Percentiles rank a stretch among this genome's conserved stretches.
phyloP scores from a whole-genome alignment of 2,329 filamentous ascomycete genomes.

The Emydomyces testavorans region DNA sequence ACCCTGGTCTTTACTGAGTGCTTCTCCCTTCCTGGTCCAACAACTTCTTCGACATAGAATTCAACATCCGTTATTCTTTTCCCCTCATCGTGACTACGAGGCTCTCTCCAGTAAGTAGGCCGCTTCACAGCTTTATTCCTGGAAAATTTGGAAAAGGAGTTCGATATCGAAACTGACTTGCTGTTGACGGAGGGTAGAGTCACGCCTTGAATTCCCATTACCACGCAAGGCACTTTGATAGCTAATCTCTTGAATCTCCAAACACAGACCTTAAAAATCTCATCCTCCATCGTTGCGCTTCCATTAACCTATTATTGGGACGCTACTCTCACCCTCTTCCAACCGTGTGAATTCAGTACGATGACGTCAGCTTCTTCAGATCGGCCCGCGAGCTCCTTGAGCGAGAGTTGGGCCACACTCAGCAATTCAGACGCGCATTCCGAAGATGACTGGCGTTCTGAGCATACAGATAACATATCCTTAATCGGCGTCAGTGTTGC shows the following conservation, averaged over 20 bases:
- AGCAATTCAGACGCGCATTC: slow-evolving; percentile 35
- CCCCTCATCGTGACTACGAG: too few species aligned
- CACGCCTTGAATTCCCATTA: too few species aligned
- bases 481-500: slow-evolving; percentile 33
- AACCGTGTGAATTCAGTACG: background rate
- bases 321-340: background rate
- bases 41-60: too few species aligned
- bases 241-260: background rate
- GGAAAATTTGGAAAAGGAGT: too few species aligned
- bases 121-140: too few species aligned
- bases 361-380: slow-evolving; percentile 19
- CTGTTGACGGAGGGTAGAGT: too few species aligned
- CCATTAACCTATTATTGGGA: background rate
- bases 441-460: slow-evolving; percentile 36
- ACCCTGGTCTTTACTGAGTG: background rate
- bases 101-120: too few species aligned
- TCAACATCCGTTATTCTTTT: too few species aligned
- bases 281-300: background rate
- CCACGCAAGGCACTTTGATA: too few species aligned
- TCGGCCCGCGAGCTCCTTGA: slow-evolving; percentile 26
- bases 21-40: background rate
- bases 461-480: slow-evolving; percentile 35
- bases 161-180: too few species aligned
- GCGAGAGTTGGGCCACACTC: slow-evolving; percentile 39
- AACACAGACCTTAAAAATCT: background rate